Percentiles rank a stretch among this genome's conserved stretches.
These are phyloP conservation scores for Penicillium goetzii DNA, from an alignment of 495 filamentous ascomycete genomes.

Conservation along the genomic window DNA sequence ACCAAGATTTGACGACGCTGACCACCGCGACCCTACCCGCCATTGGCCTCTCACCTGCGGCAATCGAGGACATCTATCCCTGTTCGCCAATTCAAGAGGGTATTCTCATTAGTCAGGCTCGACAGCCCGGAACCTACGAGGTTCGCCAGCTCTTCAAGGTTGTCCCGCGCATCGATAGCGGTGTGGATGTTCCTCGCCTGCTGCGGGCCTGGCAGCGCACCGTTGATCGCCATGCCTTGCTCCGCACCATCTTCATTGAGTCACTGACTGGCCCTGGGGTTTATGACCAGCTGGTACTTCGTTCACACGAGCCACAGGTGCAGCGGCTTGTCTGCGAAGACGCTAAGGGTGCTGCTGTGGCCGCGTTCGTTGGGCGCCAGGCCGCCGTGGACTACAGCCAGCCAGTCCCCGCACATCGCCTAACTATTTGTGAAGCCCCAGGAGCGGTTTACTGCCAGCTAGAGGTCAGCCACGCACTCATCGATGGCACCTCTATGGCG, in stretches of 20 bases:
- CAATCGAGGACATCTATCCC: constrained; percentile 57
- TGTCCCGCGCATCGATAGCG: neutral
- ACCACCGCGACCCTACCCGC: neutral
- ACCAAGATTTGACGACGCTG: neutral
- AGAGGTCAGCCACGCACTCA: constrained; percentile 6
- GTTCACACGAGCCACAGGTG: neutral
- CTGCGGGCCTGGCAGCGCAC: too few relatives aligned
- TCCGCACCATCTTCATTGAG: neutral
- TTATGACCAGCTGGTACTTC: neutral
- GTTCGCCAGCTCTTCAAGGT: neutral
- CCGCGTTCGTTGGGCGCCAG: neutral
- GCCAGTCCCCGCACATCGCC: neutral
- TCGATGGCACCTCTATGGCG: neutral
- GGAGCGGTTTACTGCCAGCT: neutral
- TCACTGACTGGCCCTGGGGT: neutral
- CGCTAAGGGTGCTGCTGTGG: neutral
- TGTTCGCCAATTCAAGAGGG: constrained; percentile 62
- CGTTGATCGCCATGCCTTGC: constrained; percentile 1
- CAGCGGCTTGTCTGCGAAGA: neutral
- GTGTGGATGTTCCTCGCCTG: neutral
- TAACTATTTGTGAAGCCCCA: neutral
- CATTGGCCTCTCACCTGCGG: constrained; percentile 28
- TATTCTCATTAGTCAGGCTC: constrained; percentile 52
- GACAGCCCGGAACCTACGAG: neutral
- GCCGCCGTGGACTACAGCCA: neutral